phyloP scores from a whole-genome alignment of 108 stramenopile genomes.

The Conticribra guillardii region DNA sequence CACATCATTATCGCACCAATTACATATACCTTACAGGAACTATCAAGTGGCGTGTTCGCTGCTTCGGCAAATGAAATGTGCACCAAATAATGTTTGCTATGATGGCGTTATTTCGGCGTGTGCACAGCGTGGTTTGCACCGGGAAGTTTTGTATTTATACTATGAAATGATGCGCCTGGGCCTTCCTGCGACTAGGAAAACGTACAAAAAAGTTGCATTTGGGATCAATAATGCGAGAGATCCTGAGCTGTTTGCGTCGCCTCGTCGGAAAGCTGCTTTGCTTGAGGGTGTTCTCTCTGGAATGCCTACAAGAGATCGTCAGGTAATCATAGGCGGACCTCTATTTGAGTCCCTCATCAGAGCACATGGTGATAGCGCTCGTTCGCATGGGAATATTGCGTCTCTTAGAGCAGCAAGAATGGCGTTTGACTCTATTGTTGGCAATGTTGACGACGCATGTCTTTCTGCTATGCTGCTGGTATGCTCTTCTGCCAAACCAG shows the following conservation, averaged over 20 bases:
- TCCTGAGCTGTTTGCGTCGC: conserved; percentile 16
- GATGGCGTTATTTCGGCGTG: conserved; percentile 68
- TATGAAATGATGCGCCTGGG: conserved; percentile 51
- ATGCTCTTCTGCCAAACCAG: conserved; percentile 35
- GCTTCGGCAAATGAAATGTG: conserved; percentile 58
- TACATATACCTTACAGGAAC: too few relatives aligned
- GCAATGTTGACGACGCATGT: conserved; percentile 56
- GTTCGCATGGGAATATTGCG: conserved; percentile 7
- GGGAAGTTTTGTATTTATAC: conserved; percentile 57
- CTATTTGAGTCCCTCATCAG: conserved; percentile 59
- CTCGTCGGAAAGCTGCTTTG: conserved; percentile 24
- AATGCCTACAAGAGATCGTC: conserved; percentile 23
- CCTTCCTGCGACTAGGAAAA: conserved; percentile 39
- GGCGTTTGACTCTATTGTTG: conserved; percentile 54
- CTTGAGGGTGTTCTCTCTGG: conserved; percentile 35
- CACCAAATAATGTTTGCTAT: conserved; percentile 45
- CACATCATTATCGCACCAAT: too few relatives aligned
- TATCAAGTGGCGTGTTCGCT: conserved; percentile 35
- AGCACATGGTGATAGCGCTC: conserved; percentile 37
- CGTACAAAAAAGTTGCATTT: conserved; percentile 34
- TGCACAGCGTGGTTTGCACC: conserved; percentile 40
- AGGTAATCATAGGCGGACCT: conserved; percentile 44
- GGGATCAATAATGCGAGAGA: conserved; percentile 36
- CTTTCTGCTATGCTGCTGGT: conserved; percentile 67
- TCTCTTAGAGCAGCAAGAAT: conserved; percentile 48